Evolutionary conservation across 192 early-diverging fungal species (phyloP), one percentile per base, ranked within the genome.

Genomic region (Spinellus fusiger): DNA sequence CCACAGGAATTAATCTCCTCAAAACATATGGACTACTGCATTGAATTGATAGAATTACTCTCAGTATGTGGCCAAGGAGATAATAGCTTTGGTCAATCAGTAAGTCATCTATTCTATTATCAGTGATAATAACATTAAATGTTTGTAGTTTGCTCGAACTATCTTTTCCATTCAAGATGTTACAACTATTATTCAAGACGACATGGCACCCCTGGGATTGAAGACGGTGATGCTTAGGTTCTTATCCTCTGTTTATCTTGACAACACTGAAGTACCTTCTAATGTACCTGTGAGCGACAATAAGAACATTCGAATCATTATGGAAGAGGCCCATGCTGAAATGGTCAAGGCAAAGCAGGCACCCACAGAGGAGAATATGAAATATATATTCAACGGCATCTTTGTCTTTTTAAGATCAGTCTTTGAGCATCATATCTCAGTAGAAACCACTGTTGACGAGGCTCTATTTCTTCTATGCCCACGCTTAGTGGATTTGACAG

Each of bases 1-100:
- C 29, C 29, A 1, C 33, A 64, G 12, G 62, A 64, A 23, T 49
- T 64, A 20, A 46, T 27, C 16, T 35, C 23, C 7, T 49, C 62
- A 5, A 26, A 55, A 8, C 53, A 33, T 23, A 32, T 57, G 18
- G 62, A 56, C 12, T 64, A 64, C 31, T 64, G 54, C 32, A 18
- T 64, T 4, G 46, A 55, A 22, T 56, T 64, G 18, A 64, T 64
- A 35, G 62, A 56, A 23, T 28, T 64, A 20, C 40, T 64, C 1
- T 40, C 54, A 5, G 33, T 64, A 20, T 64, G 62, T 56, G 62
- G 54, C 13, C 62, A 64, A 18, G 62, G 62, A 35, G 62, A 64
- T 32, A 64, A 64, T 22, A 56, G 52, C 26, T 64, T 49, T 56
- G 62, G 62, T 1, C 62, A 64, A 56, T 64, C 62, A 16, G 62